Evolutionary conservation across 2,329 filamentous ascomycete species (phyloP).

Genomic region (Monilinia aucupariae): DNA sequence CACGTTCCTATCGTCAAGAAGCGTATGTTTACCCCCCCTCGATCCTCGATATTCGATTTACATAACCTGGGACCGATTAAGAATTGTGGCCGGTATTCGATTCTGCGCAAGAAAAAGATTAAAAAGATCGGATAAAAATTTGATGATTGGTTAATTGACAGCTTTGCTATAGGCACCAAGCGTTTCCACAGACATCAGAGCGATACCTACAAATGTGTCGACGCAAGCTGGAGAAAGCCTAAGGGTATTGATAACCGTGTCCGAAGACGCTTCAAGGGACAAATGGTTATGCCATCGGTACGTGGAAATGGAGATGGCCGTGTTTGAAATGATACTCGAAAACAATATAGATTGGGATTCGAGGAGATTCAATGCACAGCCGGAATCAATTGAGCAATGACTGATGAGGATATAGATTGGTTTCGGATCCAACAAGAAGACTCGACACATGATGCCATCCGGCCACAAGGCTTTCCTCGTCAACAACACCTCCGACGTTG

Average conservation of each 20-base stretch:
- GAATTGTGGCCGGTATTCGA: neutral
- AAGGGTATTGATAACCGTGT: slow-evolving; percentile 99
- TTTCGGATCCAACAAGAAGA: slow-evolving; percentile 99
- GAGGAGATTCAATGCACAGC: slow-evolving; percentile 14
- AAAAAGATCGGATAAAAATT: neutral
- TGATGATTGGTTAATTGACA: slow-evolving; percentile 5
- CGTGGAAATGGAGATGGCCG: slow-evolving; percentile 39
- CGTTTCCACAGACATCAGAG: slow-evolving; percentile 96
- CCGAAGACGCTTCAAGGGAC: slow-evolving; percentile 94
- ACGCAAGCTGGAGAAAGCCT: slow-evolving; percentile 92
- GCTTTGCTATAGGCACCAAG: slow-evolving; percentile 66
- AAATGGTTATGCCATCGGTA: slow-evolving; percentile 97
- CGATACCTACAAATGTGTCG: slow-evolving; percentile 92
- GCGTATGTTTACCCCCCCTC: slow-evolving; percentile 62
- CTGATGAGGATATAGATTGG: slow-evolving; percentile 65
- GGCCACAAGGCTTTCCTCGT: slow-evolving; percentile 99
- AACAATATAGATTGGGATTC: neutral
- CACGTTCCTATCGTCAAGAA: slow-evolving; percentile 99
- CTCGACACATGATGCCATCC: slow-evolving; percentile 95
- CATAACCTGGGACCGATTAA: neutral
- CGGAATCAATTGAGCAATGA: slow-evolving; percentile 11
- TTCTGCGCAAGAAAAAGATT: neutral
- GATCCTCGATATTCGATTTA: slow-evolving; percentile 9
- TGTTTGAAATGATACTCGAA: neutral
- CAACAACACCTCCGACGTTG: slow-evolving; percentile 91